Base-by-base conservation (phyloP, 2,329 filamentous ascomycete genomes). In the Paecilomyces niveus region DNA sequence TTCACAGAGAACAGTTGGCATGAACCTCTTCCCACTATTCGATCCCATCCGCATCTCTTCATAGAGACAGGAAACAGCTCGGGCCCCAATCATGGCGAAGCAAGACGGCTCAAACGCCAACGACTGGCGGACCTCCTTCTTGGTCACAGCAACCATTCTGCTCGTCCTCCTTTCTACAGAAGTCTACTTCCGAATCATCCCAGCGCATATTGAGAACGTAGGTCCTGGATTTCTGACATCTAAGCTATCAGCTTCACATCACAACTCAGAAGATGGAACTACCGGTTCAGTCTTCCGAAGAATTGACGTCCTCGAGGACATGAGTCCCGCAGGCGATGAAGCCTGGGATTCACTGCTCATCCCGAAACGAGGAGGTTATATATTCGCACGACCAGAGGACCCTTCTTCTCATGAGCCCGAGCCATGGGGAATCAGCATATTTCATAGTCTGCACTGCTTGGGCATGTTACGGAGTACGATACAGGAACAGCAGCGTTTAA, bases 401-500 rank as follows among this genome's bases (percentile, higher is more conserved):
- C 39, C 39, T 45, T 24, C 58, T n/a, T 24, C 51, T 2, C 22
- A 21, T 3, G 49, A 52, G 2, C 10, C 31, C 11, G 56, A 60
- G 54, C 56, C 59, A 3, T 58, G 59, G 59, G 59, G 56, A 9
- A 13, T 60, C 1, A 56, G 39, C n/a, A 58, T 58, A 57, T 60
- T 60, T 35, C 59, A 60, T 31, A 50, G 56, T 10, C 11, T 60
- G 33, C 59, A 60, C 54, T 60, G 59, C 21, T 24, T 60, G 54
- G 22, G 53, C 21, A 49, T 60, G 33, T 26, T 60, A 15, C 57
- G 59, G n/a, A 51, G 13, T 35, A 54, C 32, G 26, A 55, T 60
- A 11, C 59, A 56, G 33, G 51, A 54, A 9, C 29, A 35, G 8
- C 45, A 58, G 10, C 45, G 10, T 15, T 18, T 13, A 31, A 39